These are phyloP conservation scores for Cyclotella baltica DNA, from an alignment of 108 stramenopile genomes.

Conservation along the genomic window DNA sequence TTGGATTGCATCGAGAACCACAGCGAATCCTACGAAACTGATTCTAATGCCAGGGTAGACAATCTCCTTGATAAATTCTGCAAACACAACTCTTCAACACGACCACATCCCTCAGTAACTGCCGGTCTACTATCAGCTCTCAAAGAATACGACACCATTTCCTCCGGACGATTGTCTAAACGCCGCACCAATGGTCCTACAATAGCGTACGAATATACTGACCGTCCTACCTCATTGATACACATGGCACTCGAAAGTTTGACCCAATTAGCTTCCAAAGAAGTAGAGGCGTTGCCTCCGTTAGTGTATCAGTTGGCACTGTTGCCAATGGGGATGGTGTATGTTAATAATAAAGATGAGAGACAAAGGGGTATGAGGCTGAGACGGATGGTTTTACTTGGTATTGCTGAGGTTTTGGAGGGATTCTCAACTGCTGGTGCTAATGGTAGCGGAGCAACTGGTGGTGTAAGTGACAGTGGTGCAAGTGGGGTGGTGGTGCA, in stretches of 20 bases:
- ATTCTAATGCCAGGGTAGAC: slow-evolving; percentile 11
- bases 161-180: slow-evolving; percentile 19
- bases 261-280: not conserved
- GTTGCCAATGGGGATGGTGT: slow-evolving; percentile 1
- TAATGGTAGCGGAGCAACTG: slow-evolving; percentile 7
- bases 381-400: slow-evolving; percentile 36
- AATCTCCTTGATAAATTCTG: slow-evolving; percentile 40
- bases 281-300: slow-evolving; percentile 46
- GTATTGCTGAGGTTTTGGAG: slow-evolving; percentile 41
- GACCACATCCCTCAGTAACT: not conserved
- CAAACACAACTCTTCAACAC: not conserved
- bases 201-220: slow-evolving; percentile 26
- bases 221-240: slow-evolving; percentile 37
- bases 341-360: slow-evolving; percentile 6
- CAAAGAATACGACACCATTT: slow-evolving; percentile 33
- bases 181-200: too few species aligned
- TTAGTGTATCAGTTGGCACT: slow-evolving; percentile 52
- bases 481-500: slow-evolving; percentile 3
- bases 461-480: not conserved
- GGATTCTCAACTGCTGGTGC: too few species aligned
- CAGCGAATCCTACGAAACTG: slow-evolving; percentile 11
- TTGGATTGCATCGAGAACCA: slow-evolving; percentile 36
- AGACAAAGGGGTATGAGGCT: slow-evolving; percentile 41
- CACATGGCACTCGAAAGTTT: slow-evolving; percentile 16
- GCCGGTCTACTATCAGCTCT: slow-evolving; percentile 28